A percentile compares a stretch with the other conserved stretches of the same genome.
Conservation (phyloP, 129 eudicot species). For the Flaveria brownii region DNA sequence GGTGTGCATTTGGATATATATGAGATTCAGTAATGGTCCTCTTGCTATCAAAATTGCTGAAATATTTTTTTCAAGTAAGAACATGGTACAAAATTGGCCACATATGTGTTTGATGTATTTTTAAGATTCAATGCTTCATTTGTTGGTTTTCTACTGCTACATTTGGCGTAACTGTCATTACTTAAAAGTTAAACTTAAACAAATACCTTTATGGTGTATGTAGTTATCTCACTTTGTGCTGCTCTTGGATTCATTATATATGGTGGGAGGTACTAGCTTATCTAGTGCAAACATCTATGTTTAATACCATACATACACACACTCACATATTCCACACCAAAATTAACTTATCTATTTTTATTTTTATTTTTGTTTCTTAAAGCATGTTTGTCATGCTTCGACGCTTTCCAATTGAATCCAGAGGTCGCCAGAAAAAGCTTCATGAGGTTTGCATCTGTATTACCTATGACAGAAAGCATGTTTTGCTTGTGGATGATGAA, state of each 20-base stretch:
- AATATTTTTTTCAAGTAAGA: constrained; percentile 59
- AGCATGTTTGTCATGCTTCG: constrained; percentile 70
- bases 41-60: constrained; percentile 52
- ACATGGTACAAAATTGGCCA: neutral
- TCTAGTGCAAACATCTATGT: neutral
- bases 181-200: neutral
- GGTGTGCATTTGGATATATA: constrained; percentile 58
- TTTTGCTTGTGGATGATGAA: constrained; percentile 18
- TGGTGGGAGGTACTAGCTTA: constrained; percentile 61
- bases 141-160: constrained; percentile 19
- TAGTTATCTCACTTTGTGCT: constrained; percentile 66
- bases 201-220: constrained; percentile 31
- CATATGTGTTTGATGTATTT: constrained; percentile 7
- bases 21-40: constrained; percentile 38
- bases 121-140: constrained; percentile 14
- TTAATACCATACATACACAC: neutral
- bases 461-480: neutral
- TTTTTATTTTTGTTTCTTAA: neutral
- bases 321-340: neutral
- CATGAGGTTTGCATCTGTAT: constrained; percentile 50
- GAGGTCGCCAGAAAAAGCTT: constrained; percentile 70
- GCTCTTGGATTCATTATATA: constrained; percentile 76
- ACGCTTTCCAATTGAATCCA: constrained; percentile 79
- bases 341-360: constrained; percentile 1
- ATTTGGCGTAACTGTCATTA: constrained; percentile 5